Conservation (phyloP, 257 asterid genomes). For the Leonotis leonurus region DNA sequence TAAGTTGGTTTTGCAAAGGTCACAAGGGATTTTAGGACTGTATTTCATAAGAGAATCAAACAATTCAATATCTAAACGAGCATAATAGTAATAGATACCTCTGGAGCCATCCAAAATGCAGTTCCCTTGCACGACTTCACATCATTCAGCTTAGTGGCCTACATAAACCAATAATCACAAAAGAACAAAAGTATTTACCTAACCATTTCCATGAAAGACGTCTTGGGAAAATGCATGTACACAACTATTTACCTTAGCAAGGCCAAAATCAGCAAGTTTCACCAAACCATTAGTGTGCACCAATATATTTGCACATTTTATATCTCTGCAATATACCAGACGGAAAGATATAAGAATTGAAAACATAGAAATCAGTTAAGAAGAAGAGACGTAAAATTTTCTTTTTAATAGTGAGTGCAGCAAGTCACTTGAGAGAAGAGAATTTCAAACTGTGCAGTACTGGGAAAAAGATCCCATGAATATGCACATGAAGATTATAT, state of each 20-base stretch:
- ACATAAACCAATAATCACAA: slow-evolving; percentile 22
- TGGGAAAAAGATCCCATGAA: no score
- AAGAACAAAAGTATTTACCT: neutral
- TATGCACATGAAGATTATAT: neutral
- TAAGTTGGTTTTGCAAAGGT: neutral
- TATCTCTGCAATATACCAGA: slow-evolving; percentile 53
- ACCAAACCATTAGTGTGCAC: slow-evolving; percentile 71
- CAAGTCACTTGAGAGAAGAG: neutral
- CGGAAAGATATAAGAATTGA: slow-evolving; percentile 8
- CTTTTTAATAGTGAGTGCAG: neutral
- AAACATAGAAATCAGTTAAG: neutral
- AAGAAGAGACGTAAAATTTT: neutral
- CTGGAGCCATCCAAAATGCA: slow-evolving; percentile 99
- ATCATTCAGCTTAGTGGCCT: slow-evolving; percentile 80
- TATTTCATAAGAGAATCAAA: neutral
- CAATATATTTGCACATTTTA: slow-evolving; percentile 84
- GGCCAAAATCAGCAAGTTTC: slow-evolving; percentile 93
- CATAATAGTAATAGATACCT: slow-evolving; percentile 50
- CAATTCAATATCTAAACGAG: neutral
- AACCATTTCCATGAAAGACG: neutral
- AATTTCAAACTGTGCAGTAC: neutral
- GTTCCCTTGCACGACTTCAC: slow-evolving; percentile 95
- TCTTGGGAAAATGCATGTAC: neutral
- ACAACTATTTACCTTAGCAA: slow-evolving; percentile 72
- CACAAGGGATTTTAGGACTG: neutral